Evolutionary conservation across 2,329 filamentous ascomycete species (phyloP).

Genomic region (Cladobotryum protrusum): DNA sequence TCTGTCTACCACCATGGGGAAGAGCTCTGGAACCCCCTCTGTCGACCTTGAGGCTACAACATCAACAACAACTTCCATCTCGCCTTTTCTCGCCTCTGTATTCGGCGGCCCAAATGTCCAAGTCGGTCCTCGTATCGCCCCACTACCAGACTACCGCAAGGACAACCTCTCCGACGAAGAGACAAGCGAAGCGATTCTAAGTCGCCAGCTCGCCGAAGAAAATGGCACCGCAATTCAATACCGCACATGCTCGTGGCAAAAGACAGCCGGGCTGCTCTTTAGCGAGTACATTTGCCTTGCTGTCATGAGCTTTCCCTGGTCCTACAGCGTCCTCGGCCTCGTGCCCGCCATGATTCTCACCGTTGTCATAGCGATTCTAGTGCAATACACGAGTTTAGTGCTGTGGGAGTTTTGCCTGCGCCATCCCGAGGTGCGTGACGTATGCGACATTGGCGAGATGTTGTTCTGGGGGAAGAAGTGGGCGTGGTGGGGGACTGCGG

Average conservation of each 20-base stretch:
- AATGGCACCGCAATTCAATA: constrained; percentile 79
- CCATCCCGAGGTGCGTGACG: constrained; percentile 85
- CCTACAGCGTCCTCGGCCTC: constrained; percentile 79
- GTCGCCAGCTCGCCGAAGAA: constrained; percentile 69
- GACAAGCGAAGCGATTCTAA: constrained; percentile 43
- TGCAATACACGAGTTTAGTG: constrained; percentile 65
- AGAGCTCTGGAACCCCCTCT: constrained; percentile 15
- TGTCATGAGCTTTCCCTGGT: constrained; percentile 96
- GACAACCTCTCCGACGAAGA: constrained; percentile 35
- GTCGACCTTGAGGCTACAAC: constrained; percentile 12
- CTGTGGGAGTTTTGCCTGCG: constrained; percentile 82
- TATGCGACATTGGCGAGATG: constrained; percentile 93
- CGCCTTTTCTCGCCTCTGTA: constrained; percentile 24
- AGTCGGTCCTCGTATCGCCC: constrained; percentile 48
- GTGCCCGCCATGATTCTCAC: constrained; percentile 82
- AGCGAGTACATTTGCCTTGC: constrained; percentile 89
- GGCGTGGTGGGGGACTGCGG: constrained; percentile 62
- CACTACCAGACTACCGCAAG: constrained; percentile 32
- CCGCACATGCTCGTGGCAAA: constrained; percentile 88
- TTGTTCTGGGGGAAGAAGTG: constrained; percentile 80
- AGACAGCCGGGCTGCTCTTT: constrained; percentile 86
- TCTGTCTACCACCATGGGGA: constrained; percentile 16
- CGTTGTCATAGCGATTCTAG: constrained; percentile 66
- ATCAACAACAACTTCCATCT: constrained; percentile 16
- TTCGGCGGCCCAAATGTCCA: constrained; percentile 35